phyloP scores from a whole-genome alignment of 2,329 filamentous ascomycete genomes.

The Fusarium musae region DNA sequence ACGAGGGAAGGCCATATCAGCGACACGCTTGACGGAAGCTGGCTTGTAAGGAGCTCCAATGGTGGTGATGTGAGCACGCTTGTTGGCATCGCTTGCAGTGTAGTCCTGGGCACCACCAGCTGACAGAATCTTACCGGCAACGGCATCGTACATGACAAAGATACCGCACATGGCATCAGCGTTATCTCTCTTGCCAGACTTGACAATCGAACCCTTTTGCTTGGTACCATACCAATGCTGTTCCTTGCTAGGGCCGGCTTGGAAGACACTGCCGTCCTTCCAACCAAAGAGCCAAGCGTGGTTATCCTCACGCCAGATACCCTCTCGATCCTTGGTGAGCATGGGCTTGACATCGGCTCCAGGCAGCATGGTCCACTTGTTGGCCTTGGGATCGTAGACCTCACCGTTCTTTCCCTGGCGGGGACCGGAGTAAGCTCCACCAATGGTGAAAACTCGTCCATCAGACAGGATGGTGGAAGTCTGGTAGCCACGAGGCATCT shows the following conservation, averaged over 20 bases:
- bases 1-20: conserved; percentile 52
- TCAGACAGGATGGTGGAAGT: conserved; percentile 60
- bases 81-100: conserved; percentile 51
- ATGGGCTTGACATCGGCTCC: conserved; percentile 59
- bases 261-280: conserved; percentile 63
- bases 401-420: conserved; percentile 66
- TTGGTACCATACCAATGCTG: conserved; percentile 68
- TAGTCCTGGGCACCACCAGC: conserved; percentile 60
- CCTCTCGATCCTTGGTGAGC: conserved; percentile 60
- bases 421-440: conserved; percentile 63
- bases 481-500: conserved; percentile 63
- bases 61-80: conserved; percentile 60
- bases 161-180: conserved; percentile 63
- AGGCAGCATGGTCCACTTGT: conserved; percentile 59
- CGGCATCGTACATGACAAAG: conserved; percentile 66
- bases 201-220: conserved; percentile 50
- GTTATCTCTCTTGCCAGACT: conserved; percentile 45
- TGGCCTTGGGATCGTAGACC: conserved; percentile 57
- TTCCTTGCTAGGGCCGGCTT: conserved; percentile 63
- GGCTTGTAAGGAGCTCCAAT: conserved; percentile 46
- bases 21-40: conserved; percentile 22
- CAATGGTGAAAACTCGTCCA: conserved; percentile 67
- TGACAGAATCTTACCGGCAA: conserved; percentile 65
- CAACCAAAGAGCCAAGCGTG: conserved; percentile 50
- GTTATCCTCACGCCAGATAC: conserved; percentile 58